Conservation (phyloP, 208 protist genomes). For the Herpetomonas samuelpessoai region DNA sequence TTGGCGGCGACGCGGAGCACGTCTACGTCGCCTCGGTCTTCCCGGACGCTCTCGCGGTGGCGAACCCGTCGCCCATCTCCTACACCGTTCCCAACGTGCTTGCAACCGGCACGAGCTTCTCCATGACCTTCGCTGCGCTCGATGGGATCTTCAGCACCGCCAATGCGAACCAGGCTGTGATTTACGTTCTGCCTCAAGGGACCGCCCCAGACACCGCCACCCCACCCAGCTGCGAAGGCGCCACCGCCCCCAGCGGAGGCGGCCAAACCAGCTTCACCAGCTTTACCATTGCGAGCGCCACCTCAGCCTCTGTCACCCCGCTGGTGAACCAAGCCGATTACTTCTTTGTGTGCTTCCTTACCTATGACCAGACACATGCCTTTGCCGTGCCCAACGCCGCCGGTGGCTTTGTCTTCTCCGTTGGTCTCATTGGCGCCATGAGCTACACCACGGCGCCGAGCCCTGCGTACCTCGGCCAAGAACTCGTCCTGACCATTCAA, state of each 20-base stretch:
- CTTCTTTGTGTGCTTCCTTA: constrained; percentile 85
- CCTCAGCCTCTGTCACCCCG: constrained; percentile 52
- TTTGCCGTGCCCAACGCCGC: constrained; percentile 65
- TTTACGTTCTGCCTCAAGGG: constrained; percentile 33
- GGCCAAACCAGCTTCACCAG: constrained; percentile 53
- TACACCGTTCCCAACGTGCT: constrained; percentile 71
- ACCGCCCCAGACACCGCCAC: constrained; percentile 8
- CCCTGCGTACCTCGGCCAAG: constrained; percentile 67
- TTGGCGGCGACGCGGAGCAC: neutral
- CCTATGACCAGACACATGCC: constrained; percentile 40
- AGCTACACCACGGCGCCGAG: constrained; percentile 64
- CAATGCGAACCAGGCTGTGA: constrained; percentile 34
- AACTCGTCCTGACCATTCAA: constrained; percentile 56
- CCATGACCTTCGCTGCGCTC: constrained; percentile 54
- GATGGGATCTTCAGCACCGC: constrained; percentile 64
- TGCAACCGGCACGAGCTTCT: constrained; percentile 38
- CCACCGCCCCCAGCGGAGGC: constrained; percentile 26
- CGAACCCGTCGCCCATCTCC: constrained; percentile 57
- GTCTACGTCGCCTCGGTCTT: constrained; percentile 67
- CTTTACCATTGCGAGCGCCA: constrained; percentile 50
- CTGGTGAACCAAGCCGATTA: constrained; percentile 50
- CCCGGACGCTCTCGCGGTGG: constrained; percentile 36
- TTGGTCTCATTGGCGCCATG: constrained; percentile 76
- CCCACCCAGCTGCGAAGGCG: constrained; percentile 42
- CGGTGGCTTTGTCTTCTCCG: constrained; percentile 77